These are phyloP conservation scores for Oenanthe javanica DNA, from an alignment of 140 eudicot species.

Conservation along the genomic window DNA sequence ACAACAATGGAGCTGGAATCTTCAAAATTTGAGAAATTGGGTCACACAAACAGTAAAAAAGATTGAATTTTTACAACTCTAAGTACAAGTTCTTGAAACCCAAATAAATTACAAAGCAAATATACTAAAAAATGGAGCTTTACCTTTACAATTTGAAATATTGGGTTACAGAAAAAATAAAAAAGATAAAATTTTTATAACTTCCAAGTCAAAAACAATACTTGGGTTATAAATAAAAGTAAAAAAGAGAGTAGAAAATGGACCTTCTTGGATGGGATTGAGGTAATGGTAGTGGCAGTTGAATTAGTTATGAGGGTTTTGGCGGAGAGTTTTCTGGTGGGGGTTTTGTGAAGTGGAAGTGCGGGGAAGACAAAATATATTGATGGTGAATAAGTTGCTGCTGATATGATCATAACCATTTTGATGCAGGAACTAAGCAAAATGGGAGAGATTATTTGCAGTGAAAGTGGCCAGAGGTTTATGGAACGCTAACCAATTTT, in stretches of 20 bases:
- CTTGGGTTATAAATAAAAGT: neutral
- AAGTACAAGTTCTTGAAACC: neutral
- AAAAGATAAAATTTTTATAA: neutral
- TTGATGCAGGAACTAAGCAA: slow-evolving; percentile 12
- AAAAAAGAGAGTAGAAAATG: neutral
- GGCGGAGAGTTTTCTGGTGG: slow-evolving; percentile 15
- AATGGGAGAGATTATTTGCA: neutral
- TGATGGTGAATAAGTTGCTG: neutral
- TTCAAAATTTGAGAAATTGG: neutral
- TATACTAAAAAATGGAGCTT: too few species aligned
- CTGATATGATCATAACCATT: neutral
- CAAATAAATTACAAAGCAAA: neutral
- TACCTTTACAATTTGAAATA: neutral
- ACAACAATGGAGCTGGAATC: too few species aligned
- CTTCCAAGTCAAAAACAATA: neutral
- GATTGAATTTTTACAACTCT: neutral
- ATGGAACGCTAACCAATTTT: neutral
- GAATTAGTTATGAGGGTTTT: slow-evolving; percentile 14
- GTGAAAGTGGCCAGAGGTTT: neutral
- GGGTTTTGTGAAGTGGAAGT: slow-evolving; percentile 2
- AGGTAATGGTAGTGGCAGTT: neutral
- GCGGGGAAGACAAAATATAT: slow-evolving; percentile 5
- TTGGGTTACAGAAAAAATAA: neutral
- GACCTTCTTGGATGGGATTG: slow-evolving; percentile 12
- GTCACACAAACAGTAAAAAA: neutral